Base-by-base conservation (phyloP, 805 yeast genomes). In the Cyberlindnera nakhonratchasimensis region DNA sequence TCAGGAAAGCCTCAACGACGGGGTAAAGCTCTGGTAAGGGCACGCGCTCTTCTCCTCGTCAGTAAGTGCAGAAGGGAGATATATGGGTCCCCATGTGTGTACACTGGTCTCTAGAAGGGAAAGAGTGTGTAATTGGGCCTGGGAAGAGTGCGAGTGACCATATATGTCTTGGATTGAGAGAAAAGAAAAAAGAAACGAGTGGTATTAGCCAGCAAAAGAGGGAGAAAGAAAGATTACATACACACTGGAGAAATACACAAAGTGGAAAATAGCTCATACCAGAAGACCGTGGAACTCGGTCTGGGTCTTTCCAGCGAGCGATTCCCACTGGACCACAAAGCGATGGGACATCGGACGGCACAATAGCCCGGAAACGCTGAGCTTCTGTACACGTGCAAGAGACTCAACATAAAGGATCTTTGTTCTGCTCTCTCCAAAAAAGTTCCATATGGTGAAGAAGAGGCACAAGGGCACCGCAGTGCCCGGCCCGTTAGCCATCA, bases 251-350 rank as follows among this genome's bases (percentile, higher is more conserved):
- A n/a, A n/a, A n/a, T n/a, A n/a, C n/a, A n/a, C n/a, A n/a, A n/a
- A n/a, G n/a, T n/a, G n/a, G n/a, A n/a, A n/a, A n/a, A n/a, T n/a
- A 20, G 34, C 13, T 62, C 60, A 87, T 1, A 87, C 88, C 35
- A 91, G 66, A 8, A 88, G 72, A 0, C 97, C 97, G 54, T 77
- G 71, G 58, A 77, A 88, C 54, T 86, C 95, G 1, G 87, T 77
- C 42, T 86, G 63, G 16, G 79, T 80, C 40, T 61, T 56, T 17
- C 55, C 47, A 7, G 72, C 69, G 42, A 93, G 66, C 21, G 70
- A 69, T 21, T 76, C 77, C 99, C 99, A 93, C 61, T 93, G 99
- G 8, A 93, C 98, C 1, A 93, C 56, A 46, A 93, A 85, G 18
- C 90, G 68, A 58, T 88, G 85, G 4, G 81, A 70, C 4, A 93